Evolutionary conservation across 176 grass and related monocot species (phyloP), one percentile per base, ranked within the genome.

Genomic region (Eleusine indica): DNA sequence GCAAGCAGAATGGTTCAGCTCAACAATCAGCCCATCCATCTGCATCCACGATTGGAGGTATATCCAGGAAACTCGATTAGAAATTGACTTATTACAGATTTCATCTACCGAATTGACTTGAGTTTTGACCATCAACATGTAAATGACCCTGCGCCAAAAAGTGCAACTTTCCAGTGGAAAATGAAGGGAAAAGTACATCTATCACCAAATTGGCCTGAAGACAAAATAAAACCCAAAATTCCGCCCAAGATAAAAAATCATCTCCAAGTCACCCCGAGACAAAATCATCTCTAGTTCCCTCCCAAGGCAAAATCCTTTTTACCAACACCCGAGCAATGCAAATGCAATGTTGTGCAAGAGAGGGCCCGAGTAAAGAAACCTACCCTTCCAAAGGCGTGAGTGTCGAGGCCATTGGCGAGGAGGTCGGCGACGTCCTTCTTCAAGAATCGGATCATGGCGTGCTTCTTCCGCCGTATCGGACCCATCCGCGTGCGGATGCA

Each of bases 371-470:
- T 29, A 10, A 22, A 79, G 1, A 38, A 83, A 80, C 41, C 22
- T 75, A 98, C 93, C 88, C 97, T 71, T 89, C 75, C 80, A 25
- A 92, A 99, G 65, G 97, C 97, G 85, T 89, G 87, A 47, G 32
- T 76, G 60, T 91, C 91, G 37, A 87, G 93, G 78, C 88, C 88
- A 70, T 88, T 85, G 82, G 91, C 80, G 86, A 99, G 57, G 78
- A 99, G 91, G 38, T 99, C 93, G 52, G 93, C 97, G 14, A 99
- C 84, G 74, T 99, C 97, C 83, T 95, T 94, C 85, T 90, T 99
- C 77, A 96, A 32, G 92, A 96, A 94, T 7, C 97, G 58, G 68
- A 96, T 66, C 89, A 92, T 85, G 22, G 91, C 93, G 84, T 87
- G 80, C 66, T 99, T 94, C 93, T 94, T 99, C 83, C 89, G 91